Evolutionary conservation across 805 yeast genomes (phyloP).

Genomic region (Lipomyces mesembrius): DNA sequence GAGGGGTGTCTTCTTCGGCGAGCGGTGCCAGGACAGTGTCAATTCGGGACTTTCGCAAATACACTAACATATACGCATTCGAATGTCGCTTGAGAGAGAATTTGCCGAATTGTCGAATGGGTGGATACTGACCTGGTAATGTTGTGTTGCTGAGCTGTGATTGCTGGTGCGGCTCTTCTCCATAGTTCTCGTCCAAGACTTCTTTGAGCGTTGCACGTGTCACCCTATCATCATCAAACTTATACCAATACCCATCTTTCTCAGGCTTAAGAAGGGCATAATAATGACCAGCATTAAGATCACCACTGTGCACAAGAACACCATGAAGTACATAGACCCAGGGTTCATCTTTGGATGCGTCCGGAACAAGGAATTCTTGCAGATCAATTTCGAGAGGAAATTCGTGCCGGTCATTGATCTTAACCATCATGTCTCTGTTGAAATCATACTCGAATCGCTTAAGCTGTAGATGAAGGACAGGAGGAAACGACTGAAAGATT

Average conservation of each 20-base stretch:
- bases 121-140: constrained; percentile 37
- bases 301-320: constrained; percentile 94
- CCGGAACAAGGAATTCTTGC: constrained; percentile 73
- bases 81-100: constrained; percentile 74
- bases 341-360: constrained; percentile 54
- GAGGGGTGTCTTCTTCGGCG: constrained; percentile 62
- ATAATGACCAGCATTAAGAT: constrained; percentile 93
- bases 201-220: constrained; percentile 82
- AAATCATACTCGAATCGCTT: constrained; percentile 95
- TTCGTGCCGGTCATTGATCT: constrained; percentile 90
- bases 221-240: constrained; percentile 95
- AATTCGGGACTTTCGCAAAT: constrained; percentile 68
- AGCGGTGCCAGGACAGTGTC: constrained; percentile 64
- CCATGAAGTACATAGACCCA: constrained; percentile 89
- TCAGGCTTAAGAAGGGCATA: constrained; percentile 90
- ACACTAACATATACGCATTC: constrained; percentile 96
- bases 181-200: constrained; percentile 91
- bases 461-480: constrained; percentile 88
- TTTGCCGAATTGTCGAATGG: constrained; percentile 52
- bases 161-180: constrained; percentile 59
- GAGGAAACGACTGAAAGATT: constrained; percentile 85
- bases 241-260: constrained; percentile 71
- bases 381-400: constrained; percentile 84
- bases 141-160: constrained; percentile 15
- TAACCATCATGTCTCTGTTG: constrained; percentile 81